phyloP scores from a whole-genome alignment of 345 rosid genomes.

The Euclidium syriacum region DNA sequence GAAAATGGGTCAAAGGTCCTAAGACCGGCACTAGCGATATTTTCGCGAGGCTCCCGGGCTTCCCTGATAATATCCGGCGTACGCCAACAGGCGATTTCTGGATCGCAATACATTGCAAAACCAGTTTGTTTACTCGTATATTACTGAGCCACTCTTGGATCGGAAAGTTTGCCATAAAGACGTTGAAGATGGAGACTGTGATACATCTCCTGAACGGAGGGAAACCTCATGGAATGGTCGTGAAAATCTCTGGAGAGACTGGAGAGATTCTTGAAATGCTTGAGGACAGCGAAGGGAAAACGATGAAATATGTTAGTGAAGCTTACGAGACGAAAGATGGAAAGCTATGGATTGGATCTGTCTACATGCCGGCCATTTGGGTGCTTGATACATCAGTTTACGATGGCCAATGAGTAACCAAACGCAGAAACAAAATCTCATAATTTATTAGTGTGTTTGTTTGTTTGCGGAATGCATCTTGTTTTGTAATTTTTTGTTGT shows the following conservation, averaged over 20 bases:
- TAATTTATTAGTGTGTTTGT: not conserved
- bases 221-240: conserved; percentile 46
- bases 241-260: conserved; percentile 42
- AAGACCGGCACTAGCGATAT: conserved; percentile 34
- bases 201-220: conserved; percentile 39
- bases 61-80: conserved; percentile 55
- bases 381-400: conserved; percentile 22
- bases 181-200: conserved; percentile 37
- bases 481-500: not conserved
- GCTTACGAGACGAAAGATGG: conserved; percentile 53
- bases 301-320: conserved; percentile 53
- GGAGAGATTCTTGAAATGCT: conserved; percentile 46
- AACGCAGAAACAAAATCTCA: not conserved
- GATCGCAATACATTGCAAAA: conserved; percentile 22
- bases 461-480: not conserved
- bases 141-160: conserved; percentile 27
- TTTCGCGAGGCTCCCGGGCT: conserved; percentile 46
- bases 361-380: conserved; percentile 47
- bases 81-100: conserved; percentile 27
- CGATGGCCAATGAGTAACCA: not conserved
- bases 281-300: conserved; percentile 47
- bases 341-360: conserved; percentile 58
- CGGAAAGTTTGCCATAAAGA: conserved; percentile 35
- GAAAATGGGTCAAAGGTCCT: conserved; percentile 46
- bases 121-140: conserved; percentile 17